Evolutionary conservation across 2,329 filamentous ascomycete species (phyloP), one percentile per base, ranked within the genome.

Genomic region (Colletotrichum chrysophilum): DNA sequence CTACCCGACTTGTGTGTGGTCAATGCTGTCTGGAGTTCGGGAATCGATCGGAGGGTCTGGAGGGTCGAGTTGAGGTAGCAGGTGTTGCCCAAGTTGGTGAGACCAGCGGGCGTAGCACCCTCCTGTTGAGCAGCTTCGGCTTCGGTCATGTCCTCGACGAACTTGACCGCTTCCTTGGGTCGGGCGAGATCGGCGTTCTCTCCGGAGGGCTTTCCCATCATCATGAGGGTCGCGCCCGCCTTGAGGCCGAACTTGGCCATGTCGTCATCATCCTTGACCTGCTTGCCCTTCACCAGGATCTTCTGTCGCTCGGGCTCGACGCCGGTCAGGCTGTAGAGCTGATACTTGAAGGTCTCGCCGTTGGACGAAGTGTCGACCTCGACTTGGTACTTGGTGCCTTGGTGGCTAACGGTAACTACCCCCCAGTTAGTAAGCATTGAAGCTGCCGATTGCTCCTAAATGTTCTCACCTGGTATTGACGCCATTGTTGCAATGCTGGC

Each of bases 31-130:
- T 98, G 95, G 43, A 99, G 91, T 86, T 99, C 97, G 10, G 97
- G 97, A 75, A 99, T 95, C 69, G 94, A 91, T 77, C 95, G 93
- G 78, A 99, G 88, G 5, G 95, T 94, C 85, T 99, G 97, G n/a
- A 99, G 89, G 0, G 96, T 98, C 66, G 97, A 97, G 89, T 99
- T 99, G 81, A 98, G 93, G 84, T 99, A 99, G 88, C 97, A 99
- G 5, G 97, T 99, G 85, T 99, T 99, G 80, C 97, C 97, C 76
- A 98, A 88, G 82, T 99, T 99, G 83, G 94, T 91, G 77, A 99
- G 88, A 62, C 97, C 97, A 72, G 96, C 94, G 3, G 97, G 97
- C 61, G 91, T 96, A 64, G 96, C 96, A 74, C 95, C 96, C 75
- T 93, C 94, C 82, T 94, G 91, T 84, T 93, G 93, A 26, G 97